A percentile compares a stretch with the other conserved stretches of the same genome.
Conservation (phyloP, 257 asterid genomes). For the Primulina huaijiensis region DNA sequence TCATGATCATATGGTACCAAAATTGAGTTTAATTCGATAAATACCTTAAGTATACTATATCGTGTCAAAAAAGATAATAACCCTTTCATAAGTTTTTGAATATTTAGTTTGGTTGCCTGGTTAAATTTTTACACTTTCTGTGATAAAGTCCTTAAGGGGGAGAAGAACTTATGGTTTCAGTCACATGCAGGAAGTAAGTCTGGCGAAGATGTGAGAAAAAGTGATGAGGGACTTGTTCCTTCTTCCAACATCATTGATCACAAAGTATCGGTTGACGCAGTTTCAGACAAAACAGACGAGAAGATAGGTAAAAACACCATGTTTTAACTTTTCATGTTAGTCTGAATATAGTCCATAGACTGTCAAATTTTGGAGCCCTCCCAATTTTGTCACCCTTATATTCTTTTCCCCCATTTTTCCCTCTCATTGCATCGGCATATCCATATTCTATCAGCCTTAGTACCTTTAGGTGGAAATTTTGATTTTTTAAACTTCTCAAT, state of each 20-base stretch:
- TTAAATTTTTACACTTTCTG: neutral
- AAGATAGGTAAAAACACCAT: constrained; percentile 34
- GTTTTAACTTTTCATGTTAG: neutral
- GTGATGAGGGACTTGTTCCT: constrained; percentile 17
- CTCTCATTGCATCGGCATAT: neutral
- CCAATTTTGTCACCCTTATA: neutral
- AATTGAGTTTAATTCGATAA: neutral
- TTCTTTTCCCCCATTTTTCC: neutral
- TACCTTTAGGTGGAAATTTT: neutral
- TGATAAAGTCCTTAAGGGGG: neutral
- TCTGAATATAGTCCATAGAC: neutral
- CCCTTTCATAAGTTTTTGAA: neutral
- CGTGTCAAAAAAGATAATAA: neutral
- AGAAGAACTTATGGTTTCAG: constrained; percentile 23
- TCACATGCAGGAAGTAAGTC: constrained; percentile 36
- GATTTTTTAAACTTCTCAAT: neutral
- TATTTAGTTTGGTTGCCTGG: neutral
- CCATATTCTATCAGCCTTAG: neutral
- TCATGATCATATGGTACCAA: constrained; percentile 6
- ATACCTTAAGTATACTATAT: neutral
- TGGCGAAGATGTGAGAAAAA: constrained; percentile 21
- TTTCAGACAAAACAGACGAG: constrained; percentile 24
- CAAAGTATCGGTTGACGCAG: constrained; percentile 20
- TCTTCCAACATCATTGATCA: constrained; percentile 33
- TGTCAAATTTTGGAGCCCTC: neutral